Percentiles rank a stretch among this genome's conserved stretches.
Evolutionary conservation across 2,329 filamentous ascomycete species (phyloP).

Genomic region (Claviceps maximensis): DNA sequence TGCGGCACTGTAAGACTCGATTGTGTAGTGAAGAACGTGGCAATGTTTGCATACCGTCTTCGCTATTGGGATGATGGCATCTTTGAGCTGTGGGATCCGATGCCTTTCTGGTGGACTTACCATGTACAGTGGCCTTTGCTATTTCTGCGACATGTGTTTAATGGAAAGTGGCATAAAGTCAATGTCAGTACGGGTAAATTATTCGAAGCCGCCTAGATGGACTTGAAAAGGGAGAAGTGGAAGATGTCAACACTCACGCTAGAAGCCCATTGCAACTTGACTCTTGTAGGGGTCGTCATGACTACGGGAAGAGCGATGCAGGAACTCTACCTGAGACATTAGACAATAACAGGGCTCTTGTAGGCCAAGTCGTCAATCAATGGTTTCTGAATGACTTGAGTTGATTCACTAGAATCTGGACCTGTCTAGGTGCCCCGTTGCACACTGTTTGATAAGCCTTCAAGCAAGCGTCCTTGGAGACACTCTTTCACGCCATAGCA

Average conservation of each 20-base stretch:
- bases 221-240: background rate
- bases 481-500: too few relatives aligned
- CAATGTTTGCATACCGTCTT: slow-evolving; percentile 22
- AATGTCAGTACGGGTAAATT: slow-evolving; percentile 49
- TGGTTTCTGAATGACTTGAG: too few relatives aligned
- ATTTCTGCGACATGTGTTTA: slow-evolving; percentile 32
- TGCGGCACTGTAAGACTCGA: slow-evolving; percentile 7
- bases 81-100: slow-evolving; percentile 40
- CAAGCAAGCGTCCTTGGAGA: too few relatives aligned
- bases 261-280: background rate
- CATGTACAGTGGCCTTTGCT: slow-evolving; percentile 41
- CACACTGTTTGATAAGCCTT: background rate
- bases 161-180: slow-evolving; percentile 46
- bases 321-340: background rate
- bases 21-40: slow-evolving; percentile 4
- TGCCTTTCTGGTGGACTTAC: slow-evolving; percentile 43
- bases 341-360: background rate
- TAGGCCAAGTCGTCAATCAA: too few relatives aligned
- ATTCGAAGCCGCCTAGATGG: slow-evolving; percentile 12
- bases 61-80: slow-evolving; percentile 41
- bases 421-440: too few relatives aligned
- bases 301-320: background rate
- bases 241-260: background rate
- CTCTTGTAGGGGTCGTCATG: background rate
- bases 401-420: too few relatives aligned